A percentile compares a stretch with the other conserved stretches of the same genome.
phyloP scores from a whole-genome alignment of 768 basidiomycete genomes.

The Collybia sordida region DNA sequence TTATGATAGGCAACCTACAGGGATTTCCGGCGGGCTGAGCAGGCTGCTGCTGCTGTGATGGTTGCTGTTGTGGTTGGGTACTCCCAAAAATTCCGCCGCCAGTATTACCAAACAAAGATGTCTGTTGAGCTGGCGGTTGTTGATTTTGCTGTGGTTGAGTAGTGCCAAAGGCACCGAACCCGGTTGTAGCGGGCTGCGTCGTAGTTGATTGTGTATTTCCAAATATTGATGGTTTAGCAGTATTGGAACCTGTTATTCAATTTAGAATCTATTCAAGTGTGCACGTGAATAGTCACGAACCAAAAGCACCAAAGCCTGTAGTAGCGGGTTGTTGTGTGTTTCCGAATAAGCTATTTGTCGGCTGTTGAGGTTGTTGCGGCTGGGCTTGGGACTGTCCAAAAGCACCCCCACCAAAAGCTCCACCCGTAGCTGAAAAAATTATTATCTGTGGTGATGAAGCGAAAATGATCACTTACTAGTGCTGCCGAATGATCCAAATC shows the following conservation, averaged over 20 bases:
- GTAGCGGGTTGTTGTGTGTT: conserved; percentile 22
- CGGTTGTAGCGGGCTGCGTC: conserved; percentile 36
- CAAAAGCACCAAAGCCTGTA: conserved; percentile 40
- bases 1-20: conserved; percentile 22
- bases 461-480: conserved; percentile 6
- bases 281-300: conserved; percentile 15
- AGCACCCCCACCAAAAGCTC: conserved; percentile 35
- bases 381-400: conserved; percentile 33
- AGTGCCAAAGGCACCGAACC: conserved; percentile 38
- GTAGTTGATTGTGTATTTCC: conserved; percentile 33
- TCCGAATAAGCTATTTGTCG: conserved; percentile 32
- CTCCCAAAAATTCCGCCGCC: conserved; percentile 32
- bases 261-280: background rate
- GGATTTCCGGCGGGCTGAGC: conserved; percentile 35
- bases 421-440: conserved; percentile 3
- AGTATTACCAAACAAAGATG: conserved; percentile 25
- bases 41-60: conserved; percentile 20
- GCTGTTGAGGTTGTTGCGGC: conserved; percentile 30
- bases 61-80: conserved; percentile 33
- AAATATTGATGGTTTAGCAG: conserved; percentile 37
- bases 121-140: conserved; percentile 28
- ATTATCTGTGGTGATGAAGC: background rate
- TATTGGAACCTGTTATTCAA: conserved; percentile 6
- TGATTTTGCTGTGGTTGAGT: conserved; percentile 31
- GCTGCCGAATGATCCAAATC: conserved; percentile 14